Conservation (phyloP, 108 stramenopile genomes). For the Thalassiosira profunda region DNA sequence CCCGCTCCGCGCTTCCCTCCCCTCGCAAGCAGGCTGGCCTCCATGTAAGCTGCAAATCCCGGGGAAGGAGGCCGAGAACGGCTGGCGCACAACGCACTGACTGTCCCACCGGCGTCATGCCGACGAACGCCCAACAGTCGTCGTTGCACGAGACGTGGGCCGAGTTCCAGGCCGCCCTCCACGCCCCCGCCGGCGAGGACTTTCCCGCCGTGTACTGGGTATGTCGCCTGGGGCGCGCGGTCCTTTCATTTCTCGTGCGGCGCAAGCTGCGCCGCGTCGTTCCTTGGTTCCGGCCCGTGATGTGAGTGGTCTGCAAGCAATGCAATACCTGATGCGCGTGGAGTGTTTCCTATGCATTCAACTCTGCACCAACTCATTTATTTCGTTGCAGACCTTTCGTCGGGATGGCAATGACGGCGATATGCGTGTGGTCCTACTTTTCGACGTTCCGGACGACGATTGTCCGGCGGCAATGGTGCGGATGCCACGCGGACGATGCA, state of each 20-base stretch:
- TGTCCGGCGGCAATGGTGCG: constrained; percentile 26
- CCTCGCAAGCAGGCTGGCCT: no score
- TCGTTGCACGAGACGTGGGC: constrained; percentile 73
- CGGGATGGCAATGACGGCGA: constrained; percentile 40
- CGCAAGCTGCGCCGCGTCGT: constrained; percentile 35
- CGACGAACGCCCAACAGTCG: no score
- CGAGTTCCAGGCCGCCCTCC: constrained; percentile 62
- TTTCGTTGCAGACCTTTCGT: constrained; percentile 34
- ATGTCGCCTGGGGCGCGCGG: constrained; percentile 48
- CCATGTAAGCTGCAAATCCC: no score
- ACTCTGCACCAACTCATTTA: constrained; percentile 16
- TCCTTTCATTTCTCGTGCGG: constrained; percentile 21
- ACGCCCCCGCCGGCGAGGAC: constrained; percentile 51
- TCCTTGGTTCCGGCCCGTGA: constrained; percentile 11
- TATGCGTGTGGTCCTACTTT: constrained; percentile 34
- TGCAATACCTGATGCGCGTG: constrained; percentile 25
- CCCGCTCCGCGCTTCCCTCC: no score
- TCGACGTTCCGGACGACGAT: constrained; percentile 30
- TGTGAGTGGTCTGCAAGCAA: neutral
- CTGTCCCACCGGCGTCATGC: no score
- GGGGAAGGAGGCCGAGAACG: no score
- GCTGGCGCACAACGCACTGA: no score
- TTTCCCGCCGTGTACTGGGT: constrained; percentile 79
- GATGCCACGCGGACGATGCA: neutral
- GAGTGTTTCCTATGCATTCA: no score